A percentile compares a stretch with the other conserved stretches of the same genome.
phyloP scores from a whole-genome alignment of 192 early-diverging fungal genomes.

The Coemansia asiatica region DNA sequence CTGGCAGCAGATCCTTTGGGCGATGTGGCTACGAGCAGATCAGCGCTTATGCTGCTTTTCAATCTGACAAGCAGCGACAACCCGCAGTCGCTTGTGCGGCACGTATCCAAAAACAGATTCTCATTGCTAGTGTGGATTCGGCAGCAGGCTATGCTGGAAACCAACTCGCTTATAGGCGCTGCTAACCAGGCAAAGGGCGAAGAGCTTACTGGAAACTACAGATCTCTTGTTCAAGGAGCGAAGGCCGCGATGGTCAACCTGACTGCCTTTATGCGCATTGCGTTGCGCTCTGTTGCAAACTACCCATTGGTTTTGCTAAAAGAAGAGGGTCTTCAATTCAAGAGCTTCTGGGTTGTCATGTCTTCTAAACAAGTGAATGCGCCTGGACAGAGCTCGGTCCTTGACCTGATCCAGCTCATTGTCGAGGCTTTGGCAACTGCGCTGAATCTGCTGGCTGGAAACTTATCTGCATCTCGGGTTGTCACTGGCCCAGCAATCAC shows the following conservation, averaged over 20 bases:
- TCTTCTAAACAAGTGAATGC: constrained; percentile 23
- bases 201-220: background rate
- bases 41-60: constrained; percentile 36
- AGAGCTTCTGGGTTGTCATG: constrained; percentile 43
- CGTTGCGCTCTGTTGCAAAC: constrained; percentile 30
- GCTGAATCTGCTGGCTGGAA: background rate
- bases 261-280: constrained; percentile 32
- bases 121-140: constrained; percentile 46
- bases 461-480: background rate
- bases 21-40: constrained; percentile 36
- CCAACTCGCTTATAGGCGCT: constrained; percentile 20
- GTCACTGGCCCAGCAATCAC: constrained; percentile 9
- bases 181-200: constrained; percentile 2
- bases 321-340: constrained; percentile 11
- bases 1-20: constrained; percentile 37
- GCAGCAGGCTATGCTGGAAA: constrained; percentile 31
- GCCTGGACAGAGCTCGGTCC: constrained; percentile 23
- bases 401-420: constrained; percentile 15
- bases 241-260: constrained; percentile 29
- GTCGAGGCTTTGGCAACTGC: constrained; percentile 3
- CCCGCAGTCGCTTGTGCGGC: constrained; percentile 15
- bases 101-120: constrained; percentile 36
- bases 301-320: constrained; percentile 18
- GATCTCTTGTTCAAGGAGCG: constrained; percentile 1
- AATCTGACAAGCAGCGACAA: constrained; percentile 31